These are phyloP conservation scores for Chaetomium sp. DNA, from an alignment of 2,329 filamentous ascomycete genomes.

Conservation along the genomic window DNA sequence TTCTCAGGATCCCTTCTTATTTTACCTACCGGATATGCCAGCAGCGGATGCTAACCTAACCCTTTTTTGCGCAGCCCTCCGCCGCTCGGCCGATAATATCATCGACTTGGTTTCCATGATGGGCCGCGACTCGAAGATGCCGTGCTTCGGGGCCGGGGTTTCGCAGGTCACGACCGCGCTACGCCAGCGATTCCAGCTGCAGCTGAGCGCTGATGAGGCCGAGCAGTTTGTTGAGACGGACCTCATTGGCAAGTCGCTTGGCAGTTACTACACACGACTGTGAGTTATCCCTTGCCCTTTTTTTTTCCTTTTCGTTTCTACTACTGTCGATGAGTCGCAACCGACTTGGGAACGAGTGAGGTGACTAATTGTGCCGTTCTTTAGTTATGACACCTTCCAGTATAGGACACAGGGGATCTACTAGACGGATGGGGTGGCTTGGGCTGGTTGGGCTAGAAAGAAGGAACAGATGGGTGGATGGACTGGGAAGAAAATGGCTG, in stretches of 20 bases:
- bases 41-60: background rate
- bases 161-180: slow-evolving; percentile 62
- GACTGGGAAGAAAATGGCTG: background rate
- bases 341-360: background rate
- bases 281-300: slow-evolving; percentile 37
- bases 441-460: background rate
- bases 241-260: slow-evolving; percentile 71
- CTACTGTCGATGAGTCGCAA: background rate
- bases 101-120: slow-evolving; percentile 80
- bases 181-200: slow-evolving; percentile 70
- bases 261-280: slow-evolving; percentile 82
- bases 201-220: slow-evolving; percentile 75
- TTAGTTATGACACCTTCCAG: slow-evolving; percentile 77
- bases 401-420: slow-evolving; percentile 86
- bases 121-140: slow-evolving; percentile 78
- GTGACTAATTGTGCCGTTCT: slow-evolving; percentile 4
- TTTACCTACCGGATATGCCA: no score
- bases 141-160: slow-evolving; percentile 72
- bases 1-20: background rate
- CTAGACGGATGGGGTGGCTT: slow-evolving; percentile 34
- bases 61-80: slow-evolving; percentile 48
- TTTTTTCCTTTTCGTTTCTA: background rate
- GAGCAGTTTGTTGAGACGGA: slow-evolving; percentile 76
- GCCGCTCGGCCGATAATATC: slow-evolving; percentile 71
- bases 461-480: background rate